A percentile compares a stretch with the other conserved stretches of the same genome.
Conservation (phyloP, 2,329 filamentous ascomycete species). For the Penicillium sp. region DNA sequence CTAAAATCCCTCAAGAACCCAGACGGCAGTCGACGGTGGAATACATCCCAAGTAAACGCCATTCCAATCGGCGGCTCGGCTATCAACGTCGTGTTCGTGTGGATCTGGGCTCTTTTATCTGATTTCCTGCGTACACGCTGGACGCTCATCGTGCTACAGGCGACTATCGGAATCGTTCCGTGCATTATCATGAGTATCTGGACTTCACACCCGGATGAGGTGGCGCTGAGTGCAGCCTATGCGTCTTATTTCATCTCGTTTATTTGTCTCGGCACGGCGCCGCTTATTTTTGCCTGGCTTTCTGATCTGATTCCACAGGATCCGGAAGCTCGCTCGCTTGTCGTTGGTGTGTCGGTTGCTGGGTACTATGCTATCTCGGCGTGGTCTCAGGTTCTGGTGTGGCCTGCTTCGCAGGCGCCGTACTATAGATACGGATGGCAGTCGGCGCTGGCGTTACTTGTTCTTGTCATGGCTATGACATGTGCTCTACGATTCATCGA, state of each 20-base stretch:
- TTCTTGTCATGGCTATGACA: conserved; percentile 46
- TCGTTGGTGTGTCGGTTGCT: conserved; percentile 48
- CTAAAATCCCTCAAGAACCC: conserved; percentile 24
- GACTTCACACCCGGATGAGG: conserved; percentile 44
- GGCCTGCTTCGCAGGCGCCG: conserved; percentile 50
- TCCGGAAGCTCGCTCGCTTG: conserved; percentile 47
- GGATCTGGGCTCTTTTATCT: conserved; percentile 52
- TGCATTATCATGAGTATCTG: conserved; percentile 53
- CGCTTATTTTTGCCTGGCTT: conserved; percentile 51
- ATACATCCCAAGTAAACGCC: conserved; percentile 44
- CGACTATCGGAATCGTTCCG: conserved; percentile 45
- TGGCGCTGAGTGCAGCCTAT: conserved; percentile 48
- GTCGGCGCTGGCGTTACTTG: conserved; percentile 43
- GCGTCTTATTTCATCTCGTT: conserved; percentile 51
- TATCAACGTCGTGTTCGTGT: conserved; percentile 50
- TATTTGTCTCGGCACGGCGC: conserved; percentile 47
- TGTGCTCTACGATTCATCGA: conserved; percentile 44
- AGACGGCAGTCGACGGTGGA: conserved; percentile 43
- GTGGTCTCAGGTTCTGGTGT: conserved; percentile 51
- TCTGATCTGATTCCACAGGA: conserved; percentile 50
- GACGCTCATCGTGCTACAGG: conserved; percentile 48
- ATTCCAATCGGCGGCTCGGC: conserved; percentile 48
- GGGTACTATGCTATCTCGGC: conserved; percentile 49
- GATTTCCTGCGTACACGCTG: conserved; percentile 49
- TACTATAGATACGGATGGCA: conserved; percentile 50